Evolutionary conservation across 768 basidiomycete species (phyloP).

Genomic region (Tylopilus plumbeoviolaceoides): DNA sequence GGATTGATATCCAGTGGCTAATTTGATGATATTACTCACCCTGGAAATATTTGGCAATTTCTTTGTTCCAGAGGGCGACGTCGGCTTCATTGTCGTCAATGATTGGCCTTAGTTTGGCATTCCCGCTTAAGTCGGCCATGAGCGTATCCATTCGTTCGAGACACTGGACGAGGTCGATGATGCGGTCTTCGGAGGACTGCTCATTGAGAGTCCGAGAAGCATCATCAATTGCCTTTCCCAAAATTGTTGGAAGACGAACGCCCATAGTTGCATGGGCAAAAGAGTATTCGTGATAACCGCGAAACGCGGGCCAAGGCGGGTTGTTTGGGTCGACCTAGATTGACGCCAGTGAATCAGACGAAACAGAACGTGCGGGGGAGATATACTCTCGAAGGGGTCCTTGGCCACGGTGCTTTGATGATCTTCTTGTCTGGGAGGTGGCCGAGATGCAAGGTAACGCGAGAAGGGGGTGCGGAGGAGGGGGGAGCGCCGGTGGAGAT

Average conservation of each 20-base stretch:
- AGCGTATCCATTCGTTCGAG: slow-evolving; percentile 88
- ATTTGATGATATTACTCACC: slow-evolving; percentile 39
- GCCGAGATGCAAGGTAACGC: slow-evolving; percentile 68
- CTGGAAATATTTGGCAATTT: slow-evolving; percentile 92
- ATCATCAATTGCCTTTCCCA: slow-evolving; percentile 95
- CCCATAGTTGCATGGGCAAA: slow-evolving; percentile 95
- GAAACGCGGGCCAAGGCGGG: slow-evolving; percentile 78
- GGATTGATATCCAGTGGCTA: neutral
- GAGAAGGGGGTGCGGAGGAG: slow-evolving; percentile 41
- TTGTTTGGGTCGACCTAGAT: slow-evolving; percentile 74
- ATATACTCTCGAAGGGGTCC: slow-evolving; percentile 65
- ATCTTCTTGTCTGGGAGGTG: slow-evolving; percentile 72
- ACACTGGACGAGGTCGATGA: slow-evolving; percentile 80
- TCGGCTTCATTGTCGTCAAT: slow-evolving; percentile 90
- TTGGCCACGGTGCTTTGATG: slow-evolving; percentile 68
- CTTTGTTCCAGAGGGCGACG: slow-evolving; percentile 95
- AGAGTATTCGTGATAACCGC: slow-evolving; percentile 78
- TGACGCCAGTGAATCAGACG: neutral
- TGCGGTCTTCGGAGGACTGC: slow-evolving; percentile 74
- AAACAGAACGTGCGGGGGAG: neutral
- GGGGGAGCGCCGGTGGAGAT: slow-evolving; percentile 11
- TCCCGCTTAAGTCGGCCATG: slow-evolving; percentile 82
- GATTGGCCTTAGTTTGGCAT: slow-evolving; percentile 81
- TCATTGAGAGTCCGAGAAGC: slow-evolving; percentile 84
- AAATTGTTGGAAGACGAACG: slow-evolving; percentile 89